Evolutionary conservation across 2,329 filamentous ascomycete genomes (phyloP).

Genomic region (Fusarium nygamai): DNA sequence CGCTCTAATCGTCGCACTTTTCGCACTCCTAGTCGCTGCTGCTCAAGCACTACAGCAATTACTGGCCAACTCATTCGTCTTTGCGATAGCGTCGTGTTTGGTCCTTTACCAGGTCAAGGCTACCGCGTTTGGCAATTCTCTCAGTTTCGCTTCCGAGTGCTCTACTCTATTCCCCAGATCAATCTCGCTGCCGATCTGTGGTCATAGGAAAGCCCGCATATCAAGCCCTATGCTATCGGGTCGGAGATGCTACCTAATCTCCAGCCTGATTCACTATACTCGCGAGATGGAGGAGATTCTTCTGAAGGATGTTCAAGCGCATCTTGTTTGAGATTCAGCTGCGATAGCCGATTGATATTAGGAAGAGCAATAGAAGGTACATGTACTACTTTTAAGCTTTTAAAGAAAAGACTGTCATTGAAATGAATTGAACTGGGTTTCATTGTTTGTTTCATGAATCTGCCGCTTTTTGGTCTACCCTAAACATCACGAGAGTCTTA

Average conservation of each 20-base stretch:
- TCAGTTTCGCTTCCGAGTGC: not conserved
- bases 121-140: not conserved
- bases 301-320: not conserved
- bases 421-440: fast-evolving
- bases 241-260: not conserved
- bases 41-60: not conserved
- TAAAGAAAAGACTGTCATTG: fast-evolving
- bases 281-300: not conserved
- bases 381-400: no score
- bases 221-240: not conserved
- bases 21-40: not conserved
- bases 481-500: fast-evolving
- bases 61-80: not conserved
- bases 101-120: not conserved
- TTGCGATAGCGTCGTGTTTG: not conserved
- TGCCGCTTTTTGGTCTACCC: fast-evolving
- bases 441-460: fast-evolving
- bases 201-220: not conserved
- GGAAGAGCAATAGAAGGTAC: no score
- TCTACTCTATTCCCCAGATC: not conserved
- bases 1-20: not conserved
- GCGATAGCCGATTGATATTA: fast-evolving
- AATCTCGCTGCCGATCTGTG: not conserved
- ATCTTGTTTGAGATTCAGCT: not conserved
- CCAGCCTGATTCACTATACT: not conserved